Evolutionary conservation across 441 rosid species (phyloP).

Genomic region (Mallotus repandus): DNA sequence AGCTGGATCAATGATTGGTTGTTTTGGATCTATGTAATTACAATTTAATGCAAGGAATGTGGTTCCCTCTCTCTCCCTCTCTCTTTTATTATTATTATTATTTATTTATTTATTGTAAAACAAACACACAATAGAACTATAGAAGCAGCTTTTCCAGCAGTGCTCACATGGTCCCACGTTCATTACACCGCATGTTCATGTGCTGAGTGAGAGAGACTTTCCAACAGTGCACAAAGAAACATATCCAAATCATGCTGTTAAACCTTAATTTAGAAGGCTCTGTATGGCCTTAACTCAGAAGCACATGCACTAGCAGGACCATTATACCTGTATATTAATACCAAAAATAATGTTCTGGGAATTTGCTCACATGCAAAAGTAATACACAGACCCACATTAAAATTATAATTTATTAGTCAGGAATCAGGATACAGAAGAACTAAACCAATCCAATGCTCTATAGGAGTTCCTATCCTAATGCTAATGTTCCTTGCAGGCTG

Average conservation of each 20-base stretch:
- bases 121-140: neutral
- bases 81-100: too few species aligned
- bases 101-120: neutral
- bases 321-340: conserved; percentile 12
- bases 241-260: conserved; percentile 12
- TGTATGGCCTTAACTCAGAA: conserved; percentile 28
- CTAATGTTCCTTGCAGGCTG: neutral
- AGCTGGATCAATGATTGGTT: conserved; percentile 39
- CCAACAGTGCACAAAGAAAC: conserved; percentile 32
- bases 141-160: conserved; percentile 23
- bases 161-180: conserved; percentile 75
- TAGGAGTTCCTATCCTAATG: neutral
- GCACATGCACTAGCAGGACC: conserved; percentile 33
- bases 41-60: conserved; percentile 42
- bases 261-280: conserved; percentile 31
- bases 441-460: neutral
- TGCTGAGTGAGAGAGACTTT: conserved; percentile 75
- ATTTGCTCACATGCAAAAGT: conserved; percentile 24
- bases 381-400: conserved; percentile 17
- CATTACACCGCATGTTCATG: conserved; percentile 62
- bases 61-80: conserved; percentile 25
- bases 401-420: conserved; percentile 6
- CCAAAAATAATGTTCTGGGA: conserved; percentile 12
- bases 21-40: conserved; percentile 33
- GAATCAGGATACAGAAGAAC: neutral